A percentile compares a stretch with the other conserved stretches of the same genome.
phyloP scores from a whole-genome alignment of 2,329 filamentous ascomycete species.

The Allantophomopsis cytisporea region DNA sequence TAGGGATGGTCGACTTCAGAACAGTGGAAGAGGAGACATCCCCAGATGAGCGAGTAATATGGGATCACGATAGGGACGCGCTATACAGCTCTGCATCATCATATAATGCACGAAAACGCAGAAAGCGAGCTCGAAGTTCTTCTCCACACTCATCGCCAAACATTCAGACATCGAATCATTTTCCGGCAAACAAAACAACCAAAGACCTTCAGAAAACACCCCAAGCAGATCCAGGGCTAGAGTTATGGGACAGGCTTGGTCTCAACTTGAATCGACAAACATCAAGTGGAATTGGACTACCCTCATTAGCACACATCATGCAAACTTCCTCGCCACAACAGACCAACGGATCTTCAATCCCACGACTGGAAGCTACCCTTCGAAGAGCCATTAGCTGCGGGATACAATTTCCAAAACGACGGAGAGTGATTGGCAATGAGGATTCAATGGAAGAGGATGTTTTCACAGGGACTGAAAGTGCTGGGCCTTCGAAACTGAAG shows the following conservation, averaged over 20 bases:
- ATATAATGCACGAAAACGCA: slow-evolving; percentile 29
- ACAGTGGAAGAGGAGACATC: slow-evolving; percentile 33
- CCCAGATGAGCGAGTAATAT: slow-evolving; percentile 46
- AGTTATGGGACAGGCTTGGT: slow-evolving; percentile 67
- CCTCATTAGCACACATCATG: slow-evolving; percentile 51
- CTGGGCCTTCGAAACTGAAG: slow-evolving; percentile 38
- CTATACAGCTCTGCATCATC: slow-evolving; percentile 27
- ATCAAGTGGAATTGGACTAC: slow-evolving; percentile 22
- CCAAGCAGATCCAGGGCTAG: slow-evolving; percentile 57
- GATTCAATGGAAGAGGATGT: slow-evolving; percentile 18
- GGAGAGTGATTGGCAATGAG: slow-evolving; percentile 36
- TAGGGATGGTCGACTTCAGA: slow-evolving; percentile 26
- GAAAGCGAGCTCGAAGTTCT: slow-evolving; percentile 60
- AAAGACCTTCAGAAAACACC: slow-evolving; percentile 53
- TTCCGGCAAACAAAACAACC: slow-evolving; percentile 12
- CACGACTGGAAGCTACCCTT: slow-evolving; percentile 32
- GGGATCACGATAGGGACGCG: slow-evolving; percentile 35
- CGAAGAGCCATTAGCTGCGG: slow-evolving; percentile 57
- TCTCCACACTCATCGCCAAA: slow-evolving; percentile 59
- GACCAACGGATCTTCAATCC: slow-evolving; percentile 24
- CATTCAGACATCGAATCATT: slow-evolving; percentile 21
- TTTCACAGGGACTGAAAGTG: slow-evolving; percentile 22
- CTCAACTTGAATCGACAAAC: slow-evolving; percentile 23
- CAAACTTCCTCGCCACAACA: slow-evolving; percentile 59
- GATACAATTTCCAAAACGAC: slow-evolving; percentile 57